Base-by-base conservation (phyloP, 2,329 filamentous ascomycete species). In the Blumeriella jaapii region DNA sequence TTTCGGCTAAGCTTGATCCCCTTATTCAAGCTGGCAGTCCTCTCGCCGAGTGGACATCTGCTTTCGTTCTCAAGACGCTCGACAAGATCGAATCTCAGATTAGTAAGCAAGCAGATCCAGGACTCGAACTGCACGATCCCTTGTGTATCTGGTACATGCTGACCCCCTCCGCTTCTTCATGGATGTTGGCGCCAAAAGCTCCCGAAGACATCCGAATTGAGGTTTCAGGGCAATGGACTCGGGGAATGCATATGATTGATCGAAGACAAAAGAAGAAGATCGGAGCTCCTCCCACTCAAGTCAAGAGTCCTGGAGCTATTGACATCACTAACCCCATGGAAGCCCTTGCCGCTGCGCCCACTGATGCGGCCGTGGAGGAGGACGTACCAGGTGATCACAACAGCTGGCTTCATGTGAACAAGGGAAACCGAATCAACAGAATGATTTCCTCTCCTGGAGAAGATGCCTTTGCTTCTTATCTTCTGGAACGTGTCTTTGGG, bases 221-320 rank as follows among this genome's bases (percentile, higher is more conserved):
- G 61, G 93, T 86, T 0, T 64, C 72, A 2, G 91, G 89, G 2
- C 91, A 96, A 63, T 98, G 91, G 91, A 93, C 87, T 29, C 69
- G 84, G 38, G 89, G 91, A 1, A 87, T 91, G 78, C 87, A 86
- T 53, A 69, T 96, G 19, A 65, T 86, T 25, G 91, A 98, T 63
- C 68, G 75, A 22, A 70, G 91, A 28, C 60, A 62, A 23, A 61
- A 74, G 35, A 64, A 61, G 43, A 73, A 74, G 53, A 65, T 64
- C 5, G 67, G 60, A 8, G 33, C 33, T 13, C 39, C 47, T 28
- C 52, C 49, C 10, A 52, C 34, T 38, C 53, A 49, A 44, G 44
- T 49, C 18, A 56, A 50, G 36, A 54, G 46, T 20, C 51, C 45
- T 23, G 55, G 54, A 5, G 52, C 55, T 31, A 43, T 55, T 18